Base-by-base conservation (phyloP, 768 basidiomycete species). In the Phaeotremella fagi region DNA sequence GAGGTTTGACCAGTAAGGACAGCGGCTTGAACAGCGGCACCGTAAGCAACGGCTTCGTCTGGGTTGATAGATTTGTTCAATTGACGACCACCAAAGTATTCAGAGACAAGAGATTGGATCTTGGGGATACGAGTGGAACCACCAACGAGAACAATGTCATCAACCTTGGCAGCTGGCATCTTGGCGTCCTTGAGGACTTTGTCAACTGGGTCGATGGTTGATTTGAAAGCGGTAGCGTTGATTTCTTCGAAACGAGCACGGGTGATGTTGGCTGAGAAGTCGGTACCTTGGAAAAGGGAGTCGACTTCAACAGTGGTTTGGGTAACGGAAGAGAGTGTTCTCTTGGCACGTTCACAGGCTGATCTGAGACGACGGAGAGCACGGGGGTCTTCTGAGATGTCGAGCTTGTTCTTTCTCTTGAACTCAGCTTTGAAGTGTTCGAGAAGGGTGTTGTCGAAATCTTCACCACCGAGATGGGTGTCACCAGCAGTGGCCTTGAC, bases 31-130 rank as follows among this genome's bases (percentile, higher is more conserved):
- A 99, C 95, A 66, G 95, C 94, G 66, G 95, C 95, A 80, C 95
- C 95, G 78, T 98, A 97, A 44, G 95, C 95, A 68, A 99, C 95
- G 69, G 95, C 95, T 80, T 99, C 95, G 73, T 99, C 95, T 60
- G 95, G 95, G 83, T 99, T 99, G 80, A 99, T 99, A 55, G 91
- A 95, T 82, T 99, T 99, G 85, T 98, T 98, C 74, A 97, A 79
- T 75, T 92, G 88, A 70, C 94, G 90, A 58, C 90, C 91, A 76
- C 88, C 88, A 76, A 99, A 99, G 83, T 85, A 94, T 76, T 99
- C 95, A 54, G 92, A 97, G 48, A 99, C 95, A 55, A 99, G 85
- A 25, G 91, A 82, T 78, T 97, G 92, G 65, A 99, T 88, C 81
- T 97, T 97, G 63, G 95, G 95, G 74, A 99, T 99, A 84, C 95